These are phyloP conservation scores for Talaromyces piceae DNA, from an alignment of 2,329 filamentous ascomycete genomes.

Conservation along the genomic window DNA sequence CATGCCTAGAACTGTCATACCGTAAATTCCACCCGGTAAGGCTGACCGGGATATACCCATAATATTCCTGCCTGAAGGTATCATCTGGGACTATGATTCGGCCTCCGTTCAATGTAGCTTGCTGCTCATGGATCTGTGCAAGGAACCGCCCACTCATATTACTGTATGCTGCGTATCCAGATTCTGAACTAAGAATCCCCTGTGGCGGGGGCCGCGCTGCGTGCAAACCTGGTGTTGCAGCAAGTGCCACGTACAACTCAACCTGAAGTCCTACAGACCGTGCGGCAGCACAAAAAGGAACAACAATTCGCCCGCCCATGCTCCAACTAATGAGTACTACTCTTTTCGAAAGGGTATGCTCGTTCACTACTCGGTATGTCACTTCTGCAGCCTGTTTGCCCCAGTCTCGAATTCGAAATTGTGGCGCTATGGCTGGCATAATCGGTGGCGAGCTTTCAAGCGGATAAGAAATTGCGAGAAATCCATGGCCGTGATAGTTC, in stretches of 20 bases:
- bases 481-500: conserved; percentile 11
- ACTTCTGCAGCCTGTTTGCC: conserved; percentile 15
- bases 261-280: conserved; percentile 4
- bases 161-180: conserved; percentile 2
- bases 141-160: neutral
- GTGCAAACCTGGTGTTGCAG: conserved; percentile 13
- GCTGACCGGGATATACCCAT: conserved; percentile 9
- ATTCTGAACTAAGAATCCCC: neutral
- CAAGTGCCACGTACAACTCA: conserved; percentile 11
- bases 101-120: neutral
- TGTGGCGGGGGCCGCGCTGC: conserved; percentile 3
- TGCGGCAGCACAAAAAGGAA: conserved; percentile 6
- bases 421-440: conserved; percentile 11
- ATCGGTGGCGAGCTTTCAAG: conserved; percentile 13
- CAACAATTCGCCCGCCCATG: conserved; percentile 14
- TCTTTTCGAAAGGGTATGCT: conserved; percentile 2
- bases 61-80: conserved; percentile 10
- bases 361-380: conserved; percentile 10
- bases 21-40: conserved; percentile 6
- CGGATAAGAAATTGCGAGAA: conserved; percentile 18
- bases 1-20: conserved; percentile 2
- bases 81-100: conserved; percentile 8
- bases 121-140: conserved; percentile 4
- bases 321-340: conserved; percentile 13
- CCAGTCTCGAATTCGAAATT: conserved; percentile 15